Evolutionary conservation across 805 yeast genomes (phyloP), one percentile per base, ranked within the genome.

Genomic region (Ogataea haglerorum): DNA sequence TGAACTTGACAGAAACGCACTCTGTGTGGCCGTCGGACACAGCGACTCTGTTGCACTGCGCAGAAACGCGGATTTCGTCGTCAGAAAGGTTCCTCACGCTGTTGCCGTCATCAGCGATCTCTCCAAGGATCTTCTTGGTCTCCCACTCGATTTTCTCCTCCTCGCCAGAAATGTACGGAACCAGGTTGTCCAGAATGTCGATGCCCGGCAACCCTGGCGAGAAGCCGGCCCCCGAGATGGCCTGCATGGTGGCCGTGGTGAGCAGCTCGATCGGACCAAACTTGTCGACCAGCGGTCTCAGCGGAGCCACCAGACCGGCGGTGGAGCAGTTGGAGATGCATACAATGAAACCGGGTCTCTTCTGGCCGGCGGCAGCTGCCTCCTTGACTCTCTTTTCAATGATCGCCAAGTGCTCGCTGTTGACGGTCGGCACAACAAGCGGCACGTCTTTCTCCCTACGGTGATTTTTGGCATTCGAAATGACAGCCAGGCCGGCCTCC

Each of bases 101-200:
- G 33, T 67, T 63, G 31, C 79, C 80, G 26, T 66, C 73, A 1
- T 57, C 57, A 39, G 78, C 72, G 26, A 81, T 55, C 39, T 70
- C 60, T 49, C 96, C 97, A 56, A 93, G 74, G 51, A 93, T 93
- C 71, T 93, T 93, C 61, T 87, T 85, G 40, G 98, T 89, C 72
- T 93, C 99, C 95, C 95, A 89, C 68, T 93, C 99, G 55, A 93
- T 87, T 70, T 93, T 93, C 54, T 93, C 99, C 69, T 93, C 99
- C 68, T 93, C 99, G 33, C 98, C 97, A 50, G 89, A 73, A 59
- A 93, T 93, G 74, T 71, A 93, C 30, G 99, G 99, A 41, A 93
- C 88, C 52, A 93, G 76, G 68, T 93, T 93, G 68, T 93, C 99
- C 55, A 93, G 73, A 40, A 91, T 80, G 60, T 93, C 98, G 65